phyloP scores from a whole-genome alignment of 2,329 filamentous ascomycete genomes.

The Hymenotorrendiella dingleyae region DNA sequence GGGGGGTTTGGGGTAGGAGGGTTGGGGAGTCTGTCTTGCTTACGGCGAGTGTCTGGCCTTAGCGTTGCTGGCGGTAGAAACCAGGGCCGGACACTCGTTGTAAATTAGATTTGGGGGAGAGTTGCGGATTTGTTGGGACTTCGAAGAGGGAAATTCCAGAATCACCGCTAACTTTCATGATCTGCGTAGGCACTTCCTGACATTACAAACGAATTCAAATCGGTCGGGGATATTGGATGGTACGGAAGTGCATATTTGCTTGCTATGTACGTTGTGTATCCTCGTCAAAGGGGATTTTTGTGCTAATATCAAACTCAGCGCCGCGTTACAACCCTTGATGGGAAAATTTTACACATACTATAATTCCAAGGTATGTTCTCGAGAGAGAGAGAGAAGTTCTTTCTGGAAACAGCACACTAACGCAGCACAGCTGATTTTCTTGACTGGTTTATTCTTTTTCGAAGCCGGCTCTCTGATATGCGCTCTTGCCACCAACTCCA shows the following conservation, averaged over 20 bases:
- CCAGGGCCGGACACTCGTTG: too few relatives aligned
- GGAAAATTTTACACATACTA: conserved; percentile 16
- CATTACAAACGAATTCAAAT: conserved; percentile 33
- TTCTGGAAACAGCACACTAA: not conserved
- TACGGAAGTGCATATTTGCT: conserved; percentile 32
- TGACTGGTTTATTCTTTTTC: conserved; percentile 19
- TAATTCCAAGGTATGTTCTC: conserved; percentile 9
- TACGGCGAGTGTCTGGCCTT: too few relatives aligned
- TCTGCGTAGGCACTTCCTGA: conserved; percentile 33
- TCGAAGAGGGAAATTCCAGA: too few relatives aligned
- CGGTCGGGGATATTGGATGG: conserved; percentile 33
- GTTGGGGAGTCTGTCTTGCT: too few relatives aligned
- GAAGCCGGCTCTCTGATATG: conserved; percentile 21
- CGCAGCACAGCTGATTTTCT: conserved; percentile 6
- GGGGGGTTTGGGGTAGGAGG: too few relatives aligned
- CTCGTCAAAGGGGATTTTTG: not conserved
- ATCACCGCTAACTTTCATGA: too few relatives aligned
- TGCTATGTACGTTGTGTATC: conserved; percentile 17
- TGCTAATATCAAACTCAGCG: conserved; percentile 2
- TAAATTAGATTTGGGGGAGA: too few relatives aligned
- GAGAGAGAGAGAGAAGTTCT: not conserved
- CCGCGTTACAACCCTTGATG: conserved; percentile 12
- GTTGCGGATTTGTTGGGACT: too few relatives aligned
- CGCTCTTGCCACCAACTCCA: conserved; percentile 18
- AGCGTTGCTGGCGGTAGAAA: too few relatives aligned